Percentiles rank a stretch among this genome's conserved stretches.
Evolutionary conservation across 2,329 filamentous ascomycete genomes (phyloP).

Genomic region (Monosporascus sp.): DNA sequence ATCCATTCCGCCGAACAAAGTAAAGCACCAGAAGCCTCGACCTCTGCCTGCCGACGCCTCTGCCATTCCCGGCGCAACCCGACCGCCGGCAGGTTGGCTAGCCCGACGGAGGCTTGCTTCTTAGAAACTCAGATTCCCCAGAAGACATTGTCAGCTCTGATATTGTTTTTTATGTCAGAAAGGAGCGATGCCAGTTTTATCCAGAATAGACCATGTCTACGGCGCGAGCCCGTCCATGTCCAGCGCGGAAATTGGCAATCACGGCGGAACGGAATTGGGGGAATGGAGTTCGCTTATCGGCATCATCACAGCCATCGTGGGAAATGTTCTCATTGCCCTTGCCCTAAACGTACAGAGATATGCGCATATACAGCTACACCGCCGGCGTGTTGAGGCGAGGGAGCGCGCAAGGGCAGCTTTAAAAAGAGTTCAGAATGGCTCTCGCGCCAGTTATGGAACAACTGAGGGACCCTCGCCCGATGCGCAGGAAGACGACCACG

Average conservation of each 20-base stretch:
- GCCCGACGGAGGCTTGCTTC: neutral
- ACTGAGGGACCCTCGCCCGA: slow-evolving; percentile 17
- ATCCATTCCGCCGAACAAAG: neutral
- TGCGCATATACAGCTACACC: slow-evolving; percentile 79
- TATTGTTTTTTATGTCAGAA: neutral
- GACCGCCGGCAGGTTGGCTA: neutral
- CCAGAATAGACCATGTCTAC: slow-evolving; percentile 8
- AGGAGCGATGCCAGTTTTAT: slow-evolving; percentile 10
- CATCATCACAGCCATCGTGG: slow-evolving; percentile 85
- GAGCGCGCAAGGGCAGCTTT: slow-evolving; percentile 49
- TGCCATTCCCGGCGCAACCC: neutral
- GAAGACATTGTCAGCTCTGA: neutral
- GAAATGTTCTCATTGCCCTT: slow-evolving; percentile 90
- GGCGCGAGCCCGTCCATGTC: slow-evolving; percentile 10
- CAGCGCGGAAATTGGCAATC: slow-evolving; percentile 18
- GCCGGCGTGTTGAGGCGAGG: slow-evolving; percentile 57
- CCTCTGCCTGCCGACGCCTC: neutral
- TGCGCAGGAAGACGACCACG: slow-evolving; percentile 29
- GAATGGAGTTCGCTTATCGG: slow-evolving; percentile 93
- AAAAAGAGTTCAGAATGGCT: slow-evolving; percentile 35
- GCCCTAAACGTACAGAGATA: slow-evolving; percentile 96
- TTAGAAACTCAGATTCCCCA: too few species aligned
- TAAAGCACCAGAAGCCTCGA: neutral
- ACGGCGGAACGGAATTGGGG: slow-evolving; percentile 45
- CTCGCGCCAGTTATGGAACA: slow-evolving; percentile 23